phyloP scores from a whole-genome alignment of 2,329 filamentous ascomycete species.

The Neocatenulostroma microsporum region DNA sequence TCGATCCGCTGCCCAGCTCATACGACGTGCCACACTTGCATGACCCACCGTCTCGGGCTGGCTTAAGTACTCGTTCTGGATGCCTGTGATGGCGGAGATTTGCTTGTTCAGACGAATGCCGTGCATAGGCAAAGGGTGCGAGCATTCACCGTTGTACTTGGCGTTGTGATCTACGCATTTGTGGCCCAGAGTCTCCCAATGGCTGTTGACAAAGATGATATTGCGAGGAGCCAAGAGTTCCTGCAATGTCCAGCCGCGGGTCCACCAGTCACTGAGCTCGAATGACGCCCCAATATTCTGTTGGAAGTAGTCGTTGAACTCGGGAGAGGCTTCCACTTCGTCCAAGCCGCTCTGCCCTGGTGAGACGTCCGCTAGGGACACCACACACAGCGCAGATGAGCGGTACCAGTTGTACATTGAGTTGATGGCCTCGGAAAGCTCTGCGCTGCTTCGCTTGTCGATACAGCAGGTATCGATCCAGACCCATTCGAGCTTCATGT shows the following conservation, averaged over 20 bases:
- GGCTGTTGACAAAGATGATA: slow-evolving; percentile 8
- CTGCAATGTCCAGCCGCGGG: slow-evolving; percentile 17
- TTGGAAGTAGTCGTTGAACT: too few relatives aligned
- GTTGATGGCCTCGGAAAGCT: slow-evolving; percentile 10
- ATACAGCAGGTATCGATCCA: slow-evolving; percentile 16
- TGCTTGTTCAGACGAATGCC: neutral
- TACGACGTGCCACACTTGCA: slow-evolving; percentile 9
- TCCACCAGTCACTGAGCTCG: slow-evolving; percentile 8
- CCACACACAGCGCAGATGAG: slow-evolving; percentile 6
- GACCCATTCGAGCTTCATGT: slow-evolving; percentile 4
- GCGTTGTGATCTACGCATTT: neutral
- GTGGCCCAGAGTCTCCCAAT: neutral
- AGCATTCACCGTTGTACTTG: neutral
- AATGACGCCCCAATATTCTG: neutral
- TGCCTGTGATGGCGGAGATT: neutral
- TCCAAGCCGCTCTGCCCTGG: neutral
- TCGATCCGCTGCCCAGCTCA: slow-evolving; percentile 13
- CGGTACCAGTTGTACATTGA: slow-evolving; percentile 13
- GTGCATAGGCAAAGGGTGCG: neutral
- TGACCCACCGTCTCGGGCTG: neutral
- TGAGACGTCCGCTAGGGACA: slow-evolving; percentile 9
- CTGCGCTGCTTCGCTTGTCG: slow-evolving; percentile 10
- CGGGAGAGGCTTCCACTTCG: too few relatives aligned
- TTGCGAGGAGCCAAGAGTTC: slow-evolving; percentile 15
- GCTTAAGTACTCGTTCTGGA: neutral